phyloP scores from a whole-genome alignment of 441 rosid genomes.

The Rhodomyrtus psidioides region DNA sequence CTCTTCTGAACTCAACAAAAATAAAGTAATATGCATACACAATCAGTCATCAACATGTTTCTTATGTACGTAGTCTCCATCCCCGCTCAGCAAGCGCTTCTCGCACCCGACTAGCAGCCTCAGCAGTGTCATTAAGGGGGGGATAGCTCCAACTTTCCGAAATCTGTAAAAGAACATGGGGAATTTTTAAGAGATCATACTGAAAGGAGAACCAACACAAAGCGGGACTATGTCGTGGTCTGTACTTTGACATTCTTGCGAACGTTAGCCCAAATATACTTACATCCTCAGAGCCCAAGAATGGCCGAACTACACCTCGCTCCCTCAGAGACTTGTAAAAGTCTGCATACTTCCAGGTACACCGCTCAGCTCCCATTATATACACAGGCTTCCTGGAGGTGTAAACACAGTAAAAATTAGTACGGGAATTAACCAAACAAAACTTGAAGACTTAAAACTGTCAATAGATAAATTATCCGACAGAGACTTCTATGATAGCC shows the following conservation, averaged over 20 bases:
- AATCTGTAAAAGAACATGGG: constrained; percentile 33
- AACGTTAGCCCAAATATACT: constrained; percentile 10
- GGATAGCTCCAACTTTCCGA: constrained; percentile 95
- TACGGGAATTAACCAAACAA: not conserved
- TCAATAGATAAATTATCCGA: not conserved
- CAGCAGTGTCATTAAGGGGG: constrained; percentile 81
- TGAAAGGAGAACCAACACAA: not conserved
- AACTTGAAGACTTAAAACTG: not conserved
- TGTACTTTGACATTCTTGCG: not conserved
- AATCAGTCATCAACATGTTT: constrained; percentile 15
- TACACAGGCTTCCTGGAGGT: constrained; percentile 87
- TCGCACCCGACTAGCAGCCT: constrained; percentile 64
- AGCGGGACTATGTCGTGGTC: not conserved
- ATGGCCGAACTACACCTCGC: constrained; percentile 70
- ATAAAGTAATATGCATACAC: constrained; percentile 18
- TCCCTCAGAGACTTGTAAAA: constrained; percentile 75
- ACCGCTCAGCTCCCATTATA: constrained; percentile 63
- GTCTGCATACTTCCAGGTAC: constrained; percentile 82
- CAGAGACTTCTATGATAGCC: not conserved
- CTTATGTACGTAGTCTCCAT: constrained; percentile 62
- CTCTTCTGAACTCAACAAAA: constrained; percentile 6
- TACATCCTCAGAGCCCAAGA: constrained; percentile 81
- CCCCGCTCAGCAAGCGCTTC: constrained; percentile 70
- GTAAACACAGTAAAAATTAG: not conserved
- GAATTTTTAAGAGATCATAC: not conserved